These are phyloP conservation scores for Nowakowskiella sp. DNA, from an alignment of 192 early-diverging fungal species.

Conservation along the genomic window DNA sequence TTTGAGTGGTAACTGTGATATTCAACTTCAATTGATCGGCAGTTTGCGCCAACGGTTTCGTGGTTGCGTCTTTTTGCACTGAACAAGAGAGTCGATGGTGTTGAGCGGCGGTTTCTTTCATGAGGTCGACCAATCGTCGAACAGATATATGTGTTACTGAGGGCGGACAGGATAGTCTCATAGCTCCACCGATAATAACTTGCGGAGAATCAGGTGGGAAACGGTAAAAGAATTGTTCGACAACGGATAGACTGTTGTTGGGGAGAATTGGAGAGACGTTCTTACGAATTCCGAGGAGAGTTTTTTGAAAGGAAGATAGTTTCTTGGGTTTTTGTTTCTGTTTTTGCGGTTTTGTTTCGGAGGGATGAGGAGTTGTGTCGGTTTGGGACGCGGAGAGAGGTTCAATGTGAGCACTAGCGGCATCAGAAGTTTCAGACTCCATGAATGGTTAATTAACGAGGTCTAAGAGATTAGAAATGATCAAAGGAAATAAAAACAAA, in stretches of 20 bases:
- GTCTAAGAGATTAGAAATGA: no score
- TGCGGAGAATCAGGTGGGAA: background rate
- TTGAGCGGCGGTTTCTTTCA: background rate
- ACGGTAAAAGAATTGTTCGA: background rate
- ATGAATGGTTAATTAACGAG: no score
- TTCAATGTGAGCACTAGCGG: no score
- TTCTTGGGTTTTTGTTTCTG: no score
- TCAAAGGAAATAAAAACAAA: no score
- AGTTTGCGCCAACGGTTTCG: background rate
- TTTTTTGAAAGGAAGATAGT: no score
- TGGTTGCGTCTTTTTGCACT: background rate
- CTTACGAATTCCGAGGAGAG: background rate
- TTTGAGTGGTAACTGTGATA: background rate
- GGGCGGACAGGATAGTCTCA: background rate
- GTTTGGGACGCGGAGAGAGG: no score
- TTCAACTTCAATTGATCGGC: background rate
- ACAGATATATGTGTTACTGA: background rate
- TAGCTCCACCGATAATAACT: background rate
- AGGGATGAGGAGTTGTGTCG: no score
- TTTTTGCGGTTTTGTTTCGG: no score
- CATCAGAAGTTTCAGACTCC: no score
- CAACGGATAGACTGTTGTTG: background rate
- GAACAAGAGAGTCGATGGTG: slow-evolving; percentile 2
- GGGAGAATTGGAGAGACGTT: background rate
- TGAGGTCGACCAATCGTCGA: background rate